Evolutionary conservation across 108 stramenopile species (phyloP).

Genomic region (Cyclotella cryptica): DNA sequence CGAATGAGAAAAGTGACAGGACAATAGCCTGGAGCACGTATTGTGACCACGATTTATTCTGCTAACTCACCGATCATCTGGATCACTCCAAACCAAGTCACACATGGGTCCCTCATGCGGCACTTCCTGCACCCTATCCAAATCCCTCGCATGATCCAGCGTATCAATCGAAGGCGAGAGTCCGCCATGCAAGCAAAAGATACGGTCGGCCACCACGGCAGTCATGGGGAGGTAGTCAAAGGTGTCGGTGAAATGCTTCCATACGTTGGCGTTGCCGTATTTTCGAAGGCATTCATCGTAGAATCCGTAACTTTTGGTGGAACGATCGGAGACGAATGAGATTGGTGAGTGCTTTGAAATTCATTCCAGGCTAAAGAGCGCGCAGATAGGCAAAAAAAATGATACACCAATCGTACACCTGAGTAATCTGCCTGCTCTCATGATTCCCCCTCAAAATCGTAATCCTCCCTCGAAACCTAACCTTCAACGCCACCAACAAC

Average conservation of each 20-base stretch:
- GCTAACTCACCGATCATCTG: conserved; percentile 88
- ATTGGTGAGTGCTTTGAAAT: not conserved
- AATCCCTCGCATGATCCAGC: conserved; percentile 90
- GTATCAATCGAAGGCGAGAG: conserved; percentile 93
- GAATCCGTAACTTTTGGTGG: conserved; percentile 80
- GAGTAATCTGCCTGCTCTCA: conserved; percentile 97
- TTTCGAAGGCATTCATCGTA: conserved; percentile 99
- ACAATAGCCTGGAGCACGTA: not conserved
- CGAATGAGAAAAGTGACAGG: not conserved
- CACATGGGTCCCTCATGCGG: conserved; percentile 99
- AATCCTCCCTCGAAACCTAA: conserved; percentile 93
- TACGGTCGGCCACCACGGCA: conserved; percentile 93
- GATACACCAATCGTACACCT: conserved; percentile 70
- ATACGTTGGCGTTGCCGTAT: conserved; percentile 98
- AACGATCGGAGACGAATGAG: conserved; percentile 1
- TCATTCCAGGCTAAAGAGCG: not conserved
- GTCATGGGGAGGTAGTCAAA: conserved; percentile 96
- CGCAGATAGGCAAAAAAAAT: not conserved
- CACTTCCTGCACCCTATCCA: conserved; percentile 98
- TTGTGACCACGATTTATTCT: not conserved
- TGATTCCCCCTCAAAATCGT: conserved; percentile 95
- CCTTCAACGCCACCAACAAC: conserved; percentile 94
- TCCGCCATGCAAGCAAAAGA: conserved; percentile 97
- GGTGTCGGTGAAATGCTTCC: conserved; percentile 98
- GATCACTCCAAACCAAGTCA: conserved; percentile 99